These are phyloP conservation scores for Delitschia confertaspora DNA, from an alignment of 495 filamentous ascomycete species.

Conservation along the genomic window DNA sequence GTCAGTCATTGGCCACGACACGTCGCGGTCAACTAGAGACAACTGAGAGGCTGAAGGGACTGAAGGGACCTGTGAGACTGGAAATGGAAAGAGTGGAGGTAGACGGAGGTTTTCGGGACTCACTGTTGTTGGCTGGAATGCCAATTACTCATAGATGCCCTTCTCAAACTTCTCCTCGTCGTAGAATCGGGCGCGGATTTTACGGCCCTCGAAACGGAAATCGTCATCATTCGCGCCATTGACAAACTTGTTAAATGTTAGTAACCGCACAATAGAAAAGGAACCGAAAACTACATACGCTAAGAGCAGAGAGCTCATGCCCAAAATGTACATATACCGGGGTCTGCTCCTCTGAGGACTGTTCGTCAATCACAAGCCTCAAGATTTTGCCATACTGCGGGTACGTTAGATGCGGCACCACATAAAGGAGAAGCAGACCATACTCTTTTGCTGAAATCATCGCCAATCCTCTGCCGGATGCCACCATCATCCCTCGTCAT, in stretches of 20 bases:
- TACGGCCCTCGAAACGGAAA: constrained; percentile 81
- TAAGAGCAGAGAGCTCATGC: constrained; percentile 64
- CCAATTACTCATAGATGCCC: constrained; percentile 47
- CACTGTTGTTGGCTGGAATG: neutral
- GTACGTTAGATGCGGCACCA: too few relatives aligned
- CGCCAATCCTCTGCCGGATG: constrained; percentile 86
- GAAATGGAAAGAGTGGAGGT: neutral
- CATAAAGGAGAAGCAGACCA: neutral
- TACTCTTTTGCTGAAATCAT: constrained; percentile 71
- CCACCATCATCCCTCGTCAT: constrained; percentile 50
- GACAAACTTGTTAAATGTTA: constrained; percentile 52
- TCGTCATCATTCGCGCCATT: constrained; percentile 46
- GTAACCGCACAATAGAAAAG: neutral
- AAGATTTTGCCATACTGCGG: constrained; percentile 70
- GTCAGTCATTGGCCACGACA: too few relatives aligned
- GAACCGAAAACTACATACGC: constrained; percentile 46
- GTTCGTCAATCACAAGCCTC: constrained; percentile 62
- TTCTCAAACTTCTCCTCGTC: constrained; percentile 70
- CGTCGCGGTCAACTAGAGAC: too few relatives aligned
- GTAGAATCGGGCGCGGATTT: constrained; percentile 68
- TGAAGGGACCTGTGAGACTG: neutral
- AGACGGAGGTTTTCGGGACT: neutral
- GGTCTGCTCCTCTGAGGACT: constrained; percentile 40
- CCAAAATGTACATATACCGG: constrained; percentile 90
- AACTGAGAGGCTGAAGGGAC: neutral